A percentile compares a stretch with the other conserved stretches of the same genome.
Conservation (phyloP, 345 rosid genomes). For the Citrus maxima region DNA sequence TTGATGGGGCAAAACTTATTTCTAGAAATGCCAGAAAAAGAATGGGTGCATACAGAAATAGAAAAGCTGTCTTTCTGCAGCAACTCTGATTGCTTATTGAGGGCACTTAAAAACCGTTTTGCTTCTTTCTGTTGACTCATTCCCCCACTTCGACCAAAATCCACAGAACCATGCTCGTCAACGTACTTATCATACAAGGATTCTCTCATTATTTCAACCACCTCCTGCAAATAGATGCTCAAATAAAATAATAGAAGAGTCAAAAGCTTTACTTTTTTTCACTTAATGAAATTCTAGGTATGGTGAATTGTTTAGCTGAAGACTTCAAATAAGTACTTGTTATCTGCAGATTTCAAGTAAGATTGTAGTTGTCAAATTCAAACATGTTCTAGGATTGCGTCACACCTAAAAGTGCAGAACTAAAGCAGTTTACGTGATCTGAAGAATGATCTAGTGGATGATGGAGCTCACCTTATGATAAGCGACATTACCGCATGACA, state of each 20-base stretch:
- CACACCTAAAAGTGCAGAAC: slow-evolving; percentile 5
- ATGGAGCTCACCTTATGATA: too few relatives aligned
- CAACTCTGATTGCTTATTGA: slow-evolving; percentile 81
- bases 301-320: background rate
- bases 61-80: slow-evolving; percentile 86
- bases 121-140: slow-evolving; percentile 99
- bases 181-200: slow-evolving; percentile 88
- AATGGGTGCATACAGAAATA: slow-evolving; percentile 53
- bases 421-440: background rate
- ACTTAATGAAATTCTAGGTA: background rate
- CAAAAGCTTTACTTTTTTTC: background rate
- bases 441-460: too few relatives aligned
- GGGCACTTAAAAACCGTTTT: slow-evolving; percentile 84
- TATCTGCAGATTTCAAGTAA: background rate
- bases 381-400: background rate
- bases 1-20: slow-evolving; percentile 1
- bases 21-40: slow-evolving; percentile 11
- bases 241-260: background rate
- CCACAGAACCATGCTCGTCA: slow-evolving; percentile 89
- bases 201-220: slow-evolving; percentile 93
- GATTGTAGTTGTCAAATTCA: background rate
- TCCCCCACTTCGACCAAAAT: slow-evolving; percentile 91
- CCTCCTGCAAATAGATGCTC: slow-evolving; percentile 60
- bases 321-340: background rate
- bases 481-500: too few relatives aligned